A percentile compares a stretch with the other conserved stretches of the same genome.
phyloP scores from a whole-genome alignment of 2,329 filamentous ascomycete genomes.

The Davidsoniella australis region DNA sequence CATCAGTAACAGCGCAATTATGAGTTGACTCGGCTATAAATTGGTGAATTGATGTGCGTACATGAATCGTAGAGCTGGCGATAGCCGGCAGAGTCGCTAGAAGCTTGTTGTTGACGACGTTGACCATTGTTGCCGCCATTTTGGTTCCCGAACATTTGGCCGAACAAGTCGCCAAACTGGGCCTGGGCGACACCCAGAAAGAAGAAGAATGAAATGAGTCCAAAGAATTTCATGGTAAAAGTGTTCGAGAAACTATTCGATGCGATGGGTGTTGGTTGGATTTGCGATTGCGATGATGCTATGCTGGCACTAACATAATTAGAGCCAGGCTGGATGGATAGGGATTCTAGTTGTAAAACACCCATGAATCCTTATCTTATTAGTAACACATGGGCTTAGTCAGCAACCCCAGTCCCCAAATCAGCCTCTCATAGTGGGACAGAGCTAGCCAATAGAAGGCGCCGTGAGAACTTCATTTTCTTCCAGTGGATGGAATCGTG shows the following conservation, averaged over 20 bases:
- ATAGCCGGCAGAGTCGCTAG: slow-evolving; percentile 72
- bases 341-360: not conserved
- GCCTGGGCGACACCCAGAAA: slow-evolving; percentile 26
- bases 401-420: not conserved
- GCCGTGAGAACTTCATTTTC: slow-evolving; percentile 9
- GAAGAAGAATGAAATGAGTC: slow-evolving; percentile 5
- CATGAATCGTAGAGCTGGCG: slow-evolving; percentile 50
- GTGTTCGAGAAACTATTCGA: not conserved
- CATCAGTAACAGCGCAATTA: not conserved
- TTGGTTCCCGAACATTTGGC: slow-evolving; percentile 73
- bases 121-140: slow-evolving; percentile 23
- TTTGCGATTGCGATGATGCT: not conserved
- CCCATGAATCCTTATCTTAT: slow-evolving; percentile 10
- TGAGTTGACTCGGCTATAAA: not conserved
- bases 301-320: not conserved
- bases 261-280: not conserved
- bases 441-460: slow-evolving; percentile 7
- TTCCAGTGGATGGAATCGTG: not conserved
- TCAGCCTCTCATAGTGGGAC: not conserved
- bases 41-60: slow-evolving; percentile 22
- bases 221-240: not conserved
- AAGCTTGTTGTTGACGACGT: slow-evolving; percentile 57
- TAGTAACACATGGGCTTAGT: slow-evolving; percentile 3
- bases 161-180: slow-evolving; percentile 88
- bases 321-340: not conserved